Base-by-base conservation (phyloP, 75 land plant genomes). In the Picea sitchensis region DNA sequence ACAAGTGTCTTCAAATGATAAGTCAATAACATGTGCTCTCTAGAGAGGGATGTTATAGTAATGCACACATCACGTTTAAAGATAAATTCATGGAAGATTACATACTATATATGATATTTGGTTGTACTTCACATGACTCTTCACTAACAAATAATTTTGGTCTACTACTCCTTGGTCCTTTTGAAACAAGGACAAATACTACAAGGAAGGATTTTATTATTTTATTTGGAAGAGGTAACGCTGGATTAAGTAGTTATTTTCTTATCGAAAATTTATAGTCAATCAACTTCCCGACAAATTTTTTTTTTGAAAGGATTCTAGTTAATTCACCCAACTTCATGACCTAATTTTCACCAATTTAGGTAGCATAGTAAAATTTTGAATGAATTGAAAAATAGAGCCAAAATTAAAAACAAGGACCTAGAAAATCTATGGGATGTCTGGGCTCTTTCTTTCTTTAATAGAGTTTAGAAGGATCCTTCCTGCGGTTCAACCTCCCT, bases 271-370 rank as follows among this genome's bases (percentile, higher is more conserved):
- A 26, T 79, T 87, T 90, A 65, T 92, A 92, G 74, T 90, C 94
- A 32, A 82, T 57, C 94, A 92, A 69, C 74, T 92, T 12, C 94
- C 94, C 9, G 86, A 84, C 81, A 92, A 72, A 56, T 86, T 76
- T 67, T 90, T 86, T 73, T 92, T 76, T 92, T 92, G 68, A 91
- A 88, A 79, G 94, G 94, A 30, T 92, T 92, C 94, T 92, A 92
- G 77, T 92, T 92, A 59, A 90, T 30, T 86, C 81, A 14, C 95
- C 95, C 44, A 93, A 63, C 68, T 93, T 93, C 83, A 93, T 82
- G 31, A 87, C 86, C 12, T 91, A 75, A 20, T 80, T 78, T 9
- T 91, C 86, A 20, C 82, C 95, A 36, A 87, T 77, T 59, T 84
- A 79, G 15, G 93, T 93, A 77, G 84, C 95, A 72, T 93, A 93